These are phyloP conservation scores for Colletotrichum musicola DNA, from an alignment of 2,329 filamentous ascomycete species.

Conservation along the genomic window DNA sequence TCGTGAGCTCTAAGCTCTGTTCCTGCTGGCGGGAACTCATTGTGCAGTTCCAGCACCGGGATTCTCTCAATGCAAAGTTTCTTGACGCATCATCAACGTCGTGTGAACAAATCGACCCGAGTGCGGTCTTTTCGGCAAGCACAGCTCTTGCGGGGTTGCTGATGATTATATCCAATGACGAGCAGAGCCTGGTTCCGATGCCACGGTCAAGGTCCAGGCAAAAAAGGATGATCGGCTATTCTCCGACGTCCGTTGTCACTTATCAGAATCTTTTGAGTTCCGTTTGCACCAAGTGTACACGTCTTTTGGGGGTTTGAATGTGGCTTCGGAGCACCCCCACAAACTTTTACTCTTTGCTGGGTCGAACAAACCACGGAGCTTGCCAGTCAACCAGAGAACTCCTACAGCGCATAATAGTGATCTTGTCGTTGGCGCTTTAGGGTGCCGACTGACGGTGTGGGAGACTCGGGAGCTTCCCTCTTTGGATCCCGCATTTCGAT, in stretches of 20 bases:
- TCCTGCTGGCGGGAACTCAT: no score
- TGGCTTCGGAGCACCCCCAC: conserved; percentile 12
- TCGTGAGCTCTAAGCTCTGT: no score
- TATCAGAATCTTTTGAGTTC: conserved; percentile 23
- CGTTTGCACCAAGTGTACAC: not conserved
- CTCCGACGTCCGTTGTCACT: conserved; percentile 25
- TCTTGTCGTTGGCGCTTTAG: not conserved
- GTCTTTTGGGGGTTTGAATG: conserved; percentile 10
- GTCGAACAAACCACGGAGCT: no score
- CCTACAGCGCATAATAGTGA: no score
- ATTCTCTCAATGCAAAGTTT: no score
- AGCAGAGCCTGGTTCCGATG: conserved; percentile 11
- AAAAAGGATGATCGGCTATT: conserved; percentile 19
- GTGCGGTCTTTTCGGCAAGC: no score
- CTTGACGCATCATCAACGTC: no score
- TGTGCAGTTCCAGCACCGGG: not conserved
- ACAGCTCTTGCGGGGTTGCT: not conserved
- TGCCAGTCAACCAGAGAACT: no score
- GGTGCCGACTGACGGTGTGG: conserved; percentile 20
- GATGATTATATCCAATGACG: conserved; percentile 14
- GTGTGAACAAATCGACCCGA: no score
- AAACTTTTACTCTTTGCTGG: not conserved
- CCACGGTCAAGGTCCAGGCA: conserved; percentile 7
- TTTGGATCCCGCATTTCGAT: conserved; percentile 1
- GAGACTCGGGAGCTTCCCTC: conserved; percentile 20